Conservation (phyloP, 106 monocot species). For the Apostasia shenzhenica region DNA sequence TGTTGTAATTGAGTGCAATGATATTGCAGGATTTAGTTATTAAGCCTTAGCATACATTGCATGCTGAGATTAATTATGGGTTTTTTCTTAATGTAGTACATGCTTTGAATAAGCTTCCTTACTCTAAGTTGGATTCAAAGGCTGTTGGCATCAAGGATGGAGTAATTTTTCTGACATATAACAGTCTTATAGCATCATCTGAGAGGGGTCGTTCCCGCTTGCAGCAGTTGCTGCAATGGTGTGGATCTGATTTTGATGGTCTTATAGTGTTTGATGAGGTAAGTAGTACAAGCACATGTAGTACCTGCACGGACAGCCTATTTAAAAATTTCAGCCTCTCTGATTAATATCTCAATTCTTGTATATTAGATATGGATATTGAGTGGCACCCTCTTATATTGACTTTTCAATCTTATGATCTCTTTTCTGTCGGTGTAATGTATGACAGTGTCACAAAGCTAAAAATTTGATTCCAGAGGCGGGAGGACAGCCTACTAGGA, state of each 20-base stretch:
- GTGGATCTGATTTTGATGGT: conserved; percentile 87
- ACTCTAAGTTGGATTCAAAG: conserved; percentile 96
- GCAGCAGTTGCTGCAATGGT: conserved; percentile 95
- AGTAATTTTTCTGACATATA: conserved; percentile 91
- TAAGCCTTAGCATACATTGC: background rate
- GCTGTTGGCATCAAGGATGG: conserved; percentile 94
- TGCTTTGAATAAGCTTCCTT: conserved; percentile 94
- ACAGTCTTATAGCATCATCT: conserved; percentile 94
- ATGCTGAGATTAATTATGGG: conserved; percentile 1
- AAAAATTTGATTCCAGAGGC: conserved; percentile 97
- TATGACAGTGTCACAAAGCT: conserved; percentile 93
- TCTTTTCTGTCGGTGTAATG: background rate
- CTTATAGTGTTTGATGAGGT: conserved; percentile 98
- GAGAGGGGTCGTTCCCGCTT: conserved; percentile 94
- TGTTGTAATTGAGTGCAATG: too few relatives aligned
- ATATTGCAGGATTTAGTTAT: background rate
- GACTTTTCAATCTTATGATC: background rate
- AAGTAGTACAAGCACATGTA: conserved; percentile 7
- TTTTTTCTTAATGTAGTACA: conserved; percentile 63
- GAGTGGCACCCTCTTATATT: background rate
- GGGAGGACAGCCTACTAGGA: conserved; percentile 89
- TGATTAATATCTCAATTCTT: background rate
- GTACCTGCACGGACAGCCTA: background rate
- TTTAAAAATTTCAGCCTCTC: background rate
- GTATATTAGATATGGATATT: background rate